Evolutionary conservation across 2,329 filamentous ascomycete genomes (phyloP).

Genomic region (Penicillium fuscoglaucum): DNA sequence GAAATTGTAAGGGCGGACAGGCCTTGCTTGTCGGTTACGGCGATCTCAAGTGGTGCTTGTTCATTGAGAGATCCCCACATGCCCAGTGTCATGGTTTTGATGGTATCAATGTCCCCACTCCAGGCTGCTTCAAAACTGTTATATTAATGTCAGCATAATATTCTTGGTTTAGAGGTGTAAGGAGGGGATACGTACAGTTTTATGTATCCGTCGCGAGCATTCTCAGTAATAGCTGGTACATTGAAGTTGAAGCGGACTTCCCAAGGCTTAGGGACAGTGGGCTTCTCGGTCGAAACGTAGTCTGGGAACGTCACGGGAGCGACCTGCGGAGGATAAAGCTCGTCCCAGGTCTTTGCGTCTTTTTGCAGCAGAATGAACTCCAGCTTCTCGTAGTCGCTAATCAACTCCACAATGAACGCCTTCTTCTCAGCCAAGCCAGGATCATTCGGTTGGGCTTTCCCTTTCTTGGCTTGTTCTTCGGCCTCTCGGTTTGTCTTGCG

Average conservation of each 20-base stretch:
- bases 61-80: conserved; percentile 48
- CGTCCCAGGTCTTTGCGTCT: conserved; percentile 66
- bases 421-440: conserved; percentile 51
- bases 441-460: conserved; percentile 7
- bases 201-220: conserved; percentile 60
- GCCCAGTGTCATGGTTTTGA: conserved; percentile 44
- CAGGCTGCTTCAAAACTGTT: conserved; percentile 66
- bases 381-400: conserved; percentile 56
- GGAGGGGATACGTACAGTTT: conserved; percentile 54
- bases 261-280: conserved; percentile 39
- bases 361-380: conserved; percentile 55
- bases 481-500: conserved; percentile 39
- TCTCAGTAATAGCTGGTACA: conserved; percentile 52
- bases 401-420: conserved; percentile 53
- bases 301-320: not conserved
- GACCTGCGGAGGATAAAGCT: conserved; percentile 57
- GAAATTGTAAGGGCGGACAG: conserved; percentile 69
- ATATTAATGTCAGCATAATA: conserved; percentile 49
- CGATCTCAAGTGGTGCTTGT: conserved; percentile 64
- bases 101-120: conserved; percentile 64
- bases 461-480: conserved; percentile 31
- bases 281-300: conserved; percentile 9
- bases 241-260: conserved; percentile 54
- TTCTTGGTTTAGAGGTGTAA: conserved; percentile 45
- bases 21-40: conserved; percentile 53